Conservation (phyloP, 352 stramenopile genomes). For the Globisporangium radiosum region DNA sequence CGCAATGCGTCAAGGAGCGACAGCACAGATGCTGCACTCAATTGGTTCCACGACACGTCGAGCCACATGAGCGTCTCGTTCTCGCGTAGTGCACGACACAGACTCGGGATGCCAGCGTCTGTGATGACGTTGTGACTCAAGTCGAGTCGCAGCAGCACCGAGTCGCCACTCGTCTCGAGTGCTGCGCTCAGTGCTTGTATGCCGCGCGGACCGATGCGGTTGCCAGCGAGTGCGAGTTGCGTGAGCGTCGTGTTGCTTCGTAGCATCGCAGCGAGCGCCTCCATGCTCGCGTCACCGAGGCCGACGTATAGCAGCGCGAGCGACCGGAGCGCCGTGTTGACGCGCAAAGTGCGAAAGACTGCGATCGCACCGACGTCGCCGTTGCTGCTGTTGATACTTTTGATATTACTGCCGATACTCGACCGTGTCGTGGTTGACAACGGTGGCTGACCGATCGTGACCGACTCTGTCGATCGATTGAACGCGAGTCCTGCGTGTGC, state of each 20-base stretch:
- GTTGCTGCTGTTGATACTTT: constrained; percentile 1
- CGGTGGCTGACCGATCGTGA: constrained; percentile 24
- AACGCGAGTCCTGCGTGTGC: constrained; percentile 31
- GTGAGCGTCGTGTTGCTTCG: constrained; percentile 53
- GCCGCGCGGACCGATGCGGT: constrained; percentile 42
- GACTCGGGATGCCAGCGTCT: constrained; percentile 25
- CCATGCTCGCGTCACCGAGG: constrained; percentile 44
- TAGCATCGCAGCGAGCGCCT: constrained; percentile 51
- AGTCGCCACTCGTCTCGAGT: constrained; percentile 55
- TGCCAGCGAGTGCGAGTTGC: constrained; percentile 40
- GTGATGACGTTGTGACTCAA: constrained; percentile 52
- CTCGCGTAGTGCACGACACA: constrained; percentile 44
- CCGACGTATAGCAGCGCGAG: constrained; percentile 41
- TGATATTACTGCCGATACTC: no score
- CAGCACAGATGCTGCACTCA: constrained; percentile 18
- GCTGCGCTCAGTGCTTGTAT: constrained; percentile 45
- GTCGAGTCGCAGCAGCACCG: constrained; percentile 48
- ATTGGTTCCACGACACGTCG: constrained; percentile 61
- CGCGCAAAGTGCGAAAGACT: constrained; percentile 45
- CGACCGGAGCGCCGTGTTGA: constrained; percentile 40
- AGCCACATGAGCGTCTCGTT: constrained; percentile 69
- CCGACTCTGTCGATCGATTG: constrained; percentile 28
- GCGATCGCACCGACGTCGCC: constrained; percentile 25
- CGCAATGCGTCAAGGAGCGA: constrained; percentile 33
- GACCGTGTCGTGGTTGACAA: no score